Conservation (phyloP, 1,284 basidiomycete species). For the Waitea zeae region DNA sequence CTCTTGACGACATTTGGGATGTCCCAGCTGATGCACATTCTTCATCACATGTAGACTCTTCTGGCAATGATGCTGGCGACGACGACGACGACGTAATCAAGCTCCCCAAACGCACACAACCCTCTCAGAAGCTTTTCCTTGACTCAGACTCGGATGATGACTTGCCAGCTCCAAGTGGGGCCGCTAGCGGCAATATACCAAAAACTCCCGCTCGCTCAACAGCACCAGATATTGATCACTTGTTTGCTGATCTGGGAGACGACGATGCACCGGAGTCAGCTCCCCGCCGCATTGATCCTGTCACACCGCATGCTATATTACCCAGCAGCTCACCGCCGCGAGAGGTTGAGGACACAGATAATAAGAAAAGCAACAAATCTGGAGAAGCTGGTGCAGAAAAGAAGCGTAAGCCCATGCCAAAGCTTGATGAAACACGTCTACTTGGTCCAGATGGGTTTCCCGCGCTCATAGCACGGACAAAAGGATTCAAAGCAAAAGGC, state of each 20-base stretch:
- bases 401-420: slow-evolving; percentile 33
- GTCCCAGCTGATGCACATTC: no score
- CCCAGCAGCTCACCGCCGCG: slow-evolving; percentile 29
- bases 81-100: no score
- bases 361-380: slow-evolving; percentile 9
- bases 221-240: slow-evolving; percentile 27
- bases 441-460: slow-evolving; percentile 64
- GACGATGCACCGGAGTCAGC: slow-evolving; percentile 18
- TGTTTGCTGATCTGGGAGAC: slow-evolving; percentile 21
- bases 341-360: slow-evolving; percentile 11
- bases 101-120: no score
- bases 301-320: slow-evolving; percentile 24
- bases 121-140: no score
- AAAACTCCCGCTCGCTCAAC: slow-evolving; percentile 49
- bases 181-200: slow-evolving; percentile 57
- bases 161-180: no score
- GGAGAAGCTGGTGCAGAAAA: slow-evolving; percentile 17
- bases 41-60: no score
- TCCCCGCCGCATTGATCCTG: slow-evolving; percentile 29
- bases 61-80: no score
- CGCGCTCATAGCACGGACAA: slow-evolving; percentile 52
- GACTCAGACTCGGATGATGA: no score
- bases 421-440: slow-evolving; percentile 58
- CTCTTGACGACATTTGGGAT: no score
- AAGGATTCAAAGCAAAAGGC: slow-evolving; percentile 62